Evolutionary conservation across 805 yeast genomes (phyloP).

Genomic region (Tetrapisispora pingtungensis): DNA sequence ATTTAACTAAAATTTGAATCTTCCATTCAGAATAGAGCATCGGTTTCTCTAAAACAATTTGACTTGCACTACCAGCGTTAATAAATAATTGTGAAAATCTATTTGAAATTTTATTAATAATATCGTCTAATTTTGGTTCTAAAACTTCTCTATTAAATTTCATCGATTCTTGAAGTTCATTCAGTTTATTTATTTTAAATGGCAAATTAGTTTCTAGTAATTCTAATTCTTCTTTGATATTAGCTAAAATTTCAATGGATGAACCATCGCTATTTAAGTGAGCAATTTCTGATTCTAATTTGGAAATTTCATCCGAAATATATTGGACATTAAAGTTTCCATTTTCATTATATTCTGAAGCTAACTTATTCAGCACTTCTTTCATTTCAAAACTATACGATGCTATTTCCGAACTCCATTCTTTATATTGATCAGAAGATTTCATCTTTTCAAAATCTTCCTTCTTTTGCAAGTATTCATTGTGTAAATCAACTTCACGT

Average conservation of each 20-base stretch:
- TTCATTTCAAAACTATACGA: constrained; percentile 33
- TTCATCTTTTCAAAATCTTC: constrained; percentile 19
- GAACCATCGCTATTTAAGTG: constrained; percentile 32
- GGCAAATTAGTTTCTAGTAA: constrained; percentile 18
- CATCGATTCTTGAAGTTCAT: constrained; percentile 30
- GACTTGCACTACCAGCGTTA: constrained; percentile 81
- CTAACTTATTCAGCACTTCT: constrained; percentile 32
- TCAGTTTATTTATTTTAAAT: constrained; percentile 12
- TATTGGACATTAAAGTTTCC: constrained; percentile 31
- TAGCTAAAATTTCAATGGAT: constrained; percentile 26
- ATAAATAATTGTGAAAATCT: constrained; percentile 60
- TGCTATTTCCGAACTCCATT: constrained; percentile 24
- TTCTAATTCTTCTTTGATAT: constrained; percentile 18
- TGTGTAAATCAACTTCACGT: constrained; percentile 20
- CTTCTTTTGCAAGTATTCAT: constrained; percentile 24
- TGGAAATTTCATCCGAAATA: constrained; percentile 33
- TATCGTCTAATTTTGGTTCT: constrained; percentile 49
- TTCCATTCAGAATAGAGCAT: constrained; percentile 62
- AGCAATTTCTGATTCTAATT: constrained; percentile 38
- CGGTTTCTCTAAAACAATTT: constrained; percentile 47
- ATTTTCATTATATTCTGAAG: constrained; percentile 29
- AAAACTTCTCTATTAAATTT: constrained; percentile 36
- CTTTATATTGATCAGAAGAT: constrained; percentile 19
- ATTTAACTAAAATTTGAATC: constrained; percentile 72
- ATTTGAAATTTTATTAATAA: constrained; percentile 47